A percentile compares a stretch with the other conserved stretches of the same genome.
phyloP scores from a whole-genome alignment of 345 rosid genomes.

The Cardamine occulta region DNA sequence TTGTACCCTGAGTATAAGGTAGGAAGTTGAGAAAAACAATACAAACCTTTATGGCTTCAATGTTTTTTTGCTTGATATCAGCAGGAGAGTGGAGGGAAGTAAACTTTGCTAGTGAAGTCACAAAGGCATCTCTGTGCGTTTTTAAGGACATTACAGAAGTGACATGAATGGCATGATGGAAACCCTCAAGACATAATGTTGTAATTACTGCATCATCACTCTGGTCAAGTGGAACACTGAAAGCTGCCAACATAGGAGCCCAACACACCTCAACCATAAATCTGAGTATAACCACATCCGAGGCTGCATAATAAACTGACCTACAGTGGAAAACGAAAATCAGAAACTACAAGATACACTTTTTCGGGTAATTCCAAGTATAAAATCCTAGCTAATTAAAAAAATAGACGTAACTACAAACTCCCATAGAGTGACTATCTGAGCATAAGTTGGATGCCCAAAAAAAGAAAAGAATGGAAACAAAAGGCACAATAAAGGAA shows the following conservation, averaged over 20 bases:
- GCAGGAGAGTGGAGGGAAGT: slow-evolving; percentile 99
- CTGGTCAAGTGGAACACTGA: slow-evolving; percentile 98
- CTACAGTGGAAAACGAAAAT: slow-evolving; percentile 58
- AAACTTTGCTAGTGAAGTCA: slow-evolving; percentile 96
- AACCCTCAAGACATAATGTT: slow-evolving; percentile 92
- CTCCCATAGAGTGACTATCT: slow-evolving; percentile 17
- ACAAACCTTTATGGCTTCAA: slow-evolving; percentile 90
- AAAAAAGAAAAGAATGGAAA: slow-evolving; percentile 22
- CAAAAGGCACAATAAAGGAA: slow-evolving; percentile 22
- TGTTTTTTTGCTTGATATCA: slow-evolving; percentile 91
- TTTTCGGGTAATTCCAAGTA: slow-evolving; percentile 9
- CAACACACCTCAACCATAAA: slow-evolving; percentile 99
- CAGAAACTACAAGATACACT: slow-evolving; percentile 35
- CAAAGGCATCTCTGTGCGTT: slow-evolving; percentile 99
- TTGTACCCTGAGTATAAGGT: slow-evolving; percentile 3
- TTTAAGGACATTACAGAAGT: slow-evolving; percentile 99
- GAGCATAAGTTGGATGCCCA: slow-evolving; percentile 28
- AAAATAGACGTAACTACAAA: slow-evolving; percentile 7
- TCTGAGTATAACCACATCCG: slow-evolving; percentile 94
- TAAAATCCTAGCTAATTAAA: not conserved
- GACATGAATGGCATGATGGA: slow-evolving; percentile 89
- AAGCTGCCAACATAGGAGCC: slow-evolving; percentile 99
- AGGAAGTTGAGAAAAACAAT: slow-evolving; percentile 21
- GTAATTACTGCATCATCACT: slow-evolving; percentile 91
- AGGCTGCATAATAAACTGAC: slow-evolving; percentile 98